Conservation (phyloP, 768 basidiomycete genomes). For the Serendipita sp. region DNA sequence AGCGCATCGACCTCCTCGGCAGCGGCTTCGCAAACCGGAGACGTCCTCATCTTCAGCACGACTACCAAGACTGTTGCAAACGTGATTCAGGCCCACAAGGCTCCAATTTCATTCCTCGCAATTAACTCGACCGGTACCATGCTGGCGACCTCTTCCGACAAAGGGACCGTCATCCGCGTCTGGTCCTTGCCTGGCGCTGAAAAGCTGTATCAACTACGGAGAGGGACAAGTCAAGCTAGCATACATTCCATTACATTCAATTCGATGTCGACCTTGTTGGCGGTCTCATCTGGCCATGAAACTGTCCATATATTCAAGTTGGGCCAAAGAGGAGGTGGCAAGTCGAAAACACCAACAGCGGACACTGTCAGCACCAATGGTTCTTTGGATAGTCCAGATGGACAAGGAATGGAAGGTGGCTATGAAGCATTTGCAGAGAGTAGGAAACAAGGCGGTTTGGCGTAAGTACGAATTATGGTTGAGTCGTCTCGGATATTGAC, state of each 20-base stretch:
- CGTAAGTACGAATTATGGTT: constrained; percentile 24
- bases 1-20: constrained; percentile 26
- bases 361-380: constrained; percentile 42
- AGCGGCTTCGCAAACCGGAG: constrained; percentile 40
- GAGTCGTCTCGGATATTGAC: neutral
- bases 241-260: constrained; percentile 87
- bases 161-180: constrained; percentile 93
- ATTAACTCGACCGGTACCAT: constrained; percentile 79
- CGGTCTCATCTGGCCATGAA: constrained; percentile 81
- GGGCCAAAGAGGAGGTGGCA: constrained; percentile 19
- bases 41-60: constrained; percentile 90
- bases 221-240: constrained; percentile 72
- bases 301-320: constrained; percentile 96
- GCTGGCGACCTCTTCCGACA: constrained; percentile 84
- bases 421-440: constrained; percentile 75
- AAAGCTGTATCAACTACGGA: constrained; percentile 86
- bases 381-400: constrained; percentile 47
- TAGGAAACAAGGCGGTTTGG: constrained; percentile 48
- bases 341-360: neutral
- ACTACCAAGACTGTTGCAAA: constrained; percentile 83
- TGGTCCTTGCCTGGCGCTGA: constrained; percentile 84
- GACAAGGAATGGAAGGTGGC: constrained; percentile 51
- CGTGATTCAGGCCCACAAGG: constrained; percentile 93
- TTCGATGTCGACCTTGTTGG: constrained; percentile 60
- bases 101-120: constrained; percentile 74